Percentiles rank a stretch among this genome's conserved stretches.
phyloP scores from a whole-genome alignment of 179 eudicot genomes.

The Spergularia azorica region DNA sequence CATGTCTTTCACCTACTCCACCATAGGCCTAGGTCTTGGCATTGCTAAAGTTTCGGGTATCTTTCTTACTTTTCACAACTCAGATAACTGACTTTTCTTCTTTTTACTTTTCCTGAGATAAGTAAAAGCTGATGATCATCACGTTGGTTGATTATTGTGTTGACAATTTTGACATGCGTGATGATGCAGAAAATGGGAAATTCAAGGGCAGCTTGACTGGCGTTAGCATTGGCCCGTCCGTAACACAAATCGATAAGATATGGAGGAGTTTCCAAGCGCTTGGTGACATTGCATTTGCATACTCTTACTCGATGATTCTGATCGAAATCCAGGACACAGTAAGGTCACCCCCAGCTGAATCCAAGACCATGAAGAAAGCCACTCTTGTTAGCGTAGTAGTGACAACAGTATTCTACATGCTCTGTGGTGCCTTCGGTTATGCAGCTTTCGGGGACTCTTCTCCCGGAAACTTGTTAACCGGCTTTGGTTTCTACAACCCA shows the following conservation, averaged over 20 bases:
- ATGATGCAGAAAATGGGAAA: conserved; percentile 38
- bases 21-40: conserved; percentile 42
- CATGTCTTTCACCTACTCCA: conserved; percentile 44
- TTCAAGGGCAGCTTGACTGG: conserved; percentile 41
- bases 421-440: conserved; percentile 49
- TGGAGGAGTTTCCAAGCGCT: conserved; percentile 56
- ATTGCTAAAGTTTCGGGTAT: conserved; percentile 34
- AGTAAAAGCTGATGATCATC: conserved; percentile 2
- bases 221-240: conserved; percentile 36
- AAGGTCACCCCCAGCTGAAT: conserved; percentile 43
- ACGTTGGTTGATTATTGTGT: no score
- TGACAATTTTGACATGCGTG: conserved; percentile 20
- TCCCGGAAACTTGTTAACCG: conserved; percentile 43
- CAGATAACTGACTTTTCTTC: no score
- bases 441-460: conserved; percentile 46
- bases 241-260: conserved; percentile 32
- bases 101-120: not conserved
- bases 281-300: conserved; percentile 56
- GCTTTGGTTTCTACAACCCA: conserved; percentile 54
- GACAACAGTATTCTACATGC: conserved; percentile 41
- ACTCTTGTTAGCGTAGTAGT: conserved; percentile 33
- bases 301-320: conserved; percentile 51
- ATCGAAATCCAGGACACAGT: conserved; percentile 52
- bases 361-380: conserved; percentile 46
- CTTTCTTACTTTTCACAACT: not conserved